These are phyloP conservation scores for Zalaria obscura DNA, from an alignment of 2,329 filamentous ascomycete species.

Conservation along the genomic window DNA sequence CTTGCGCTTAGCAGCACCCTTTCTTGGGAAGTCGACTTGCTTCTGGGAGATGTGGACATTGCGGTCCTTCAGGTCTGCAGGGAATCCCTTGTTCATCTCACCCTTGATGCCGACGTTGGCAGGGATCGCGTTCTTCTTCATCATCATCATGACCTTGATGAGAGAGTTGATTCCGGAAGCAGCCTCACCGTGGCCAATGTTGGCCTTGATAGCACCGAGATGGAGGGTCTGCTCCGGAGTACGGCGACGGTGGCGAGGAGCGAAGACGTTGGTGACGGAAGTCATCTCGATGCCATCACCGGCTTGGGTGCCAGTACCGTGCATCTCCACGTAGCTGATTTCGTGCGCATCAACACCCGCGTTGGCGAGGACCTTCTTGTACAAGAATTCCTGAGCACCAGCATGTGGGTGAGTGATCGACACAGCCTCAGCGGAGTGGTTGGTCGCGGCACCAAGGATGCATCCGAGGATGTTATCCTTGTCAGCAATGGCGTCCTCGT, in stretches of 20 bases:
- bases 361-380: constrained; percentile 54
- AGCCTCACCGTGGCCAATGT: constrained; percentile 40
- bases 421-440: constrained; percentile 67
- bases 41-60: constrained; percentile 37
- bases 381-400: constrained; percentile 59
- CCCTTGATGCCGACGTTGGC: constrained; percentile 42
- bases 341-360: constrained; percentile 63
- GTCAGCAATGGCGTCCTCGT: constrained; percentile 64
- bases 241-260: constrained; percentile 36
- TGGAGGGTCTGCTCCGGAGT: constrained; percentile 34
- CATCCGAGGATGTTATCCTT: constrained; percentile 60
- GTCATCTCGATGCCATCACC: constrained; percentile 74
- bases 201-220: constrained; percentile 41
- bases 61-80: constrained; percentile 36
- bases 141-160: constrained; percentile 39
- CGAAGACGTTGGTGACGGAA: constrained; percentile 54
- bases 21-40: constrained; percentile 30
- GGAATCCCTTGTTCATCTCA: constrained; percentile 41
- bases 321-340: constrained; percentile 77
- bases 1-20: constrained; percentile 33
- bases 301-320: constrained; percentile 77
- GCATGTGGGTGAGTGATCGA: constrained; percentile 77
- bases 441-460: constrained; percentile 61
- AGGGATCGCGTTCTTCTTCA: constrained; percentile 39
- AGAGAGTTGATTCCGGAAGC: constrained; percentile 41